Conservation (phyloP, 2,329 filamentous ascomycete genomes). For the Bipolaris zeicola region DNA sequence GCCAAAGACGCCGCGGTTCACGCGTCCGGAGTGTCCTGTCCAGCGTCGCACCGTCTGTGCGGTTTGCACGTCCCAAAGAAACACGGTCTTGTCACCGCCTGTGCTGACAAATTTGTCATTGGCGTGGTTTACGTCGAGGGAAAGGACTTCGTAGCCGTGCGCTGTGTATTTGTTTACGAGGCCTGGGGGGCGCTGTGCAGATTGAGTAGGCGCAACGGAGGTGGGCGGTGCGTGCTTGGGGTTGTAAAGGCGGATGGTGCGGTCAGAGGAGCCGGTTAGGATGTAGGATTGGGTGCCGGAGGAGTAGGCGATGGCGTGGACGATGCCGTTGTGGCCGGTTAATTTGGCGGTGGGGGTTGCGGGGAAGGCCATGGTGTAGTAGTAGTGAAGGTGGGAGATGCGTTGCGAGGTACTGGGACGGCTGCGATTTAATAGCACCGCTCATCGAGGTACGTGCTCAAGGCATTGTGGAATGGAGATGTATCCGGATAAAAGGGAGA, state of each 20-base stretch:
- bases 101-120: conserved; percentile 87
- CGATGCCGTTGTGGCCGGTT: conserved; percentile 52
- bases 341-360: conserved; percentile 48
- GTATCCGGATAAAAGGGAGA: not conserved
- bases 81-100: conserved; percentile 88
- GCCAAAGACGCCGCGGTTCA: conserved; percentile 81
- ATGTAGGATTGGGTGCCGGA: conserved; percentile 61
- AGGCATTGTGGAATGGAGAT: conserved; percentile 22
- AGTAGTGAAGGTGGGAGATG: not conserved
- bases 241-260: conserved; percentile 85
- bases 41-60: conserved; percentile 79
- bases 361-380: conserved; percentile 48
- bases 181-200: conserved; percentile 33
- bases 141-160: conserved; percentile 91
- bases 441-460: conserved; percentile 14
- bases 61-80: conserved; percentile 90
- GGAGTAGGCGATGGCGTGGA: conserved; percentile 59
- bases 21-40: conserved; percentile 69
- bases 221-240: conserved; percentile 58
- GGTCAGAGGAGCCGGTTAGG: conserved; percentile 85
- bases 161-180: conserved; percentile 88
- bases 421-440: conserved; percentile 6
- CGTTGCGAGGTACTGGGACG: not conserved
- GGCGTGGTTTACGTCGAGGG: conserved; percentile 71
- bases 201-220: conserved; percentile 42